phyloP scores from a whole-genome alignment of 768 basidiomycete species.

The Sarcodon sp. region DNA sequence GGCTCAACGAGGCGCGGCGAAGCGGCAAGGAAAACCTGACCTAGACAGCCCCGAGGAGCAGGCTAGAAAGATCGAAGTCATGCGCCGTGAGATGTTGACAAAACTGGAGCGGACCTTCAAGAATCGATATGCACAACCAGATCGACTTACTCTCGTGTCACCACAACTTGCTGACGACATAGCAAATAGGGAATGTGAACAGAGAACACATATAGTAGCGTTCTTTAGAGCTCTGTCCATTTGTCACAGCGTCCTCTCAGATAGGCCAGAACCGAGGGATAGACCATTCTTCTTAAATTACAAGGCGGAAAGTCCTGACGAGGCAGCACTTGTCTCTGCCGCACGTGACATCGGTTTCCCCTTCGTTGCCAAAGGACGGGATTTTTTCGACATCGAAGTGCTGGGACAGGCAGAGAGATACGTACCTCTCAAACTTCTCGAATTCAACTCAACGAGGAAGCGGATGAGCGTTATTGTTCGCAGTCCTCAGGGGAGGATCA shows the following conservation, averaged over 20 bases:
- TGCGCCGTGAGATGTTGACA: slow-evolving; percentile 68
- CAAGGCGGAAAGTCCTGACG: slow-evolving; percentile 95
- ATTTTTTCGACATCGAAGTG: slow-evolving; percentile 78
- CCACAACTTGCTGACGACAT: slow-evolving; percentile 77
- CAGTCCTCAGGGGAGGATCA: slow-evolving; percentile 66
- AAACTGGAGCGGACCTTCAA: slow-evolving; percentile 72
- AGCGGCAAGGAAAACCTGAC: slow-evolving; percentile 63
- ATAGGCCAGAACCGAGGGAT: slow-evolving; percentile 48
- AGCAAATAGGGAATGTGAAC: slow-evolving; percentile 40
- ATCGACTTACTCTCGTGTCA: slow-evolving; percentile 80
- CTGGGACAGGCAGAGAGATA: slow-evolving; percentile 82
- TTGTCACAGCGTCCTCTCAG: slow-evolving; percentile 86
- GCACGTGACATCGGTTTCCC: slow-evolving; percentile 92
- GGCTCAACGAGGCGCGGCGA: slow-evolving; percentile 86
- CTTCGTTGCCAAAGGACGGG: slow-evolving; percentile 67
- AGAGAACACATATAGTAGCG: slow-evolving; percentile 55
- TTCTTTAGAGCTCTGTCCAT: slow-evolving; percentile 95
- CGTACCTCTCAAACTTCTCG: slow-evolving; percentile 66
- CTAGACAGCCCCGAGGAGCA: slow-evolving; percentile 61
- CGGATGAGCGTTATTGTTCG: slow-evolving; percentile 91
- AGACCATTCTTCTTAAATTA: slow-evolving; percentile 64
- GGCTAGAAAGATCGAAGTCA: slow-evolving; percentile 40
- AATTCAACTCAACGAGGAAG: slow-evolving; percentile 92
- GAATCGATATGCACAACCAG: slow-evolving; percentile 73
- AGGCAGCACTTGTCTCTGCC: slow-evolving; percentile 85